phyloP scores from a whole-genome alignment of 2,329 filamentous ascomycete species.

The Fusarium foetens region DNA sequence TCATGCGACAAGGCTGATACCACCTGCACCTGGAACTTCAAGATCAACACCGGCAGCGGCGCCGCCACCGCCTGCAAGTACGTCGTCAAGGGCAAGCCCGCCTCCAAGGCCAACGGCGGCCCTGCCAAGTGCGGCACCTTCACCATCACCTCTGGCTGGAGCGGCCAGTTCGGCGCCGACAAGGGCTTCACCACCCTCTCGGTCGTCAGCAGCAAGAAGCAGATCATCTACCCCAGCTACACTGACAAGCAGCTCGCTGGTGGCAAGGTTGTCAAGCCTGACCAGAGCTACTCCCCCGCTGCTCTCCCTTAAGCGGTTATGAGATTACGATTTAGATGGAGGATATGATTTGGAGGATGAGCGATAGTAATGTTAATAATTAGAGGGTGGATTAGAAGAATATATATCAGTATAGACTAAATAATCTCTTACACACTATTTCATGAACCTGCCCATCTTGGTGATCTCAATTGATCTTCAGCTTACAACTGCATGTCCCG shows the following conservation, averaged over 20 bases:
- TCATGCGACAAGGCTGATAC: conserved; percentile 52
- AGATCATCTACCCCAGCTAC: conserved; percentile 63
- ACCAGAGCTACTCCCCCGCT: conserved; percentile 57
- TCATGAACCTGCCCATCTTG: accelerated
- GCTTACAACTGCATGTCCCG: accelerated
- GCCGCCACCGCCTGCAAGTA: conserved; percentile 45
- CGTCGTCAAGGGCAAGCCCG: conserved; percentile 47
- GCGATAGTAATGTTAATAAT: conserved; percentile 1
- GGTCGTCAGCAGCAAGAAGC: conserved; percentile 54
- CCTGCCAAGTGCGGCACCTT: conserved; percentile 58
- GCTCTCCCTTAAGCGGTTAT: conserved; percentile 21
- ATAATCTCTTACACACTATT: neutral
- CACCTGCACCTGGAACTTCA: conserved; percentile 57
- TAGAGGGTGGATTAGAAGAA: neutral
- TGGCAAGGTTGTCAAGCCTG: conserved; percentile 58
- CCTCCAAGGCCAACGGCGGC: conserved; percentile 52
- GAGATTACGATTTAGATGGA: neutral
- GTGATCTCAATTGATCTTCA: neutral
- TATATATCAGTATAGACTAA: conserved; percentile 6
- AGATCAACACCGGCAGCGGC: conserved; percentile 56
- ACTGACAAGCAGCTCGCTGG: conserved; percentile 59
- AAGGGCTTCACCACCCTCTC: conserved; percentile 65
- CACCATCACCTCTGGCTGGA: conserved; percentile 64
- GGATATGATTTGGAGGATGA: neutral
- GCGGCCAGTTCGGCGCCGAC: conserved; percentile 61